Percentiles rank a stretch among this genome's conserved stretches.
These are phyloP conservation scores for Gaillardinia entomophila DNA, from an alignment of 805 yeast species.

Conservation along the genomic window DNA sequence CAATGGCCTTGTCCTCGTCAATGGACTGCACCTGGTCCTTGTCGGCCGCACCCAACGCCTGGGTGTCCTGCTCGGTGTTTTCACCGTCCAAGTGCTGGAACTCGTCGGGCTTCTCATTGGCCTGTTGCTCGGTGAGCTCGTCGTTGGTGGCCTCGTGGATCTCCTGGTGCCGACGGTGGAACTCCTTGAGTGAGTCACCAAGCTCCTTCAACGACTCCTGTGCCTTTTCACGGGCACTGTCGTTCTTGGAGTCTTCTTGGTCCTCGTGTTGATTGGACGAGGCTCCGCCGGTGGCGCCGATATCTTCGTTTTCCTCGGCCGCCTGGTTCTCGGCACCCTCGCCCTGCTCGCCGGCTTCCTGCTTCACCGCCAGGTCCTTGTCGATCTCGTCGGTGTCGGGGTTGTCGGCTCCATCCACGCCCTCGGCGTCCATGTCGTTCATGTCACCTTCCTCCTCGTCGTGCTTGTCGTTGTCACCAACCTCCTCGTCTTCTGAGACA, in stretches of 20 bases:
- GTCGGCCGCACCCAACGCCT: constrained; percentile 88
- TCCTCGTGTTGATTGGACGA: constrained; percentile 36
- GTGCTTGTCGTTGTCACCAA: constrained; percentile 33
- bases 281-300: constrained; percentile 62
- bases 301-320: constrained; percentile 55
- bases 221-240: constrained; percentile 59
- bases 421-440: constrained; percentile 38
- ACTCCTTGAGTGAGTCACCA: constrained; percentile 89
- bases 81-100: constrained; percentile 81
- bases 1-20: constrained; percentile 77
- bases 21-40: constrained; percentile 72
- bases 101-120: constrained; percentile 74
- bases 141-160: constrained; percentile 58
- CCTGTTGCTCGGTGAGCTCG: constrained; percentile 40
- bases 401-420: constrained; percentile 48
- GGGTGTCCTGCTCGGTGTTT: constrained; percentile 72
- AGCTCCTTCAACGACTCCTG: constrained; percentile 77
- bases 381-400: constrained; percentile 41
- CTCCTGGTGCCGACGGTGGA: constrained; percentile 84
- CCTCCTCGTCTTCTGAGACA: constrained; percentile 25
- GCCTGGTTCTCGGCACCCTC: constrained; percentile 56
- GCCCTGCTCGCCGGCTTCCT: constrained; percentile 55
- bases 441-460: constrained; percentile 26
- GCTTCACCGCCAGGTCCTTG: constrained; percentile 54
- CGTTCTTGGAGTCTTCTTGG: constrained; percentile 33